Evolutionary conservation across 75 land plant genomes (phyloP).

Genomic region (Pinus tabuliformis): DNA sequence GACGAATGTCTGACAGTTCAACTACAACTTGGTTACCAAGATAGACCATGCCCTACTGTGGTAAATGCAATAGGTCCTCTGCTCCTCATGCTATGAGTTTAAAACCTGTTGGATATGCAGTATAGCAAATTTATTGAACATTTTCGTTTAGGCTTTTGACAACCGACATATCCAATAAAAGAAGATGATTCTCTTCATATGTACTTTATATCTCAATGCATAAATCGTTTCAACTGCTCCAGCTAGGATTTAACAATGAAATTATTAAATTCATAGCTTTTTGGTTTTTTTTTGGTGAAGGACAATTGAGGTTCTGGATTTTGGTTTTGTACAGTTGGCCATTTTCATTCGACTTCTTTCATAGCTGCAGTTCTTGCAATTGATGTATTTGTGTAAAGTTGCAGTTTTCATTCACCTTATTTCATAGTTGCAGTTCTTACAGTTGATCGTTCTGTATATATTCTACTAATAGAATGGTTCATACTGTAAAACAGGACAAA

Average conservation of each 20-base stretch:
- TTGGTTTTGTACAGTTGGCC: too few relatives aligned
- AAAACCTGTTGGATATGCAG: not conserved
- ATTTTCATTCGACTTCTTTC: too few relatives aligned
- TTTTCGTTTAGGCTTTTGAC: not conserved
- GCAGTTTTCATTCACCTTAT: too few relatives aligned
- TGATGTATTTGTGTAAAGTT: too few relatives aligned
- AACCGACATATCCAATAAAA: not conserved
- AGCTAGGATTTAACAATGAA: not conserved
- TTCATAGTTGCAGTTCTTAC: too few relatives aligned
- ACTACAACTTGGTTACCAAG: slow-evolving; percentile 20
- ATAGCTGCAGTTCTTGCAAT: too few relatives aligned
- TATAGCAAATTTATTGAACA: not conserved
- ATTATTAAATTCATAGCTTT: not conserved
- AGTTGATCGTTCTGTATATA: too few relatives aligned
- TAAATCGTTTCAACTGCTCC: not conserved
- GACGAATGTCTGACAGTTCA: slow-evolving; percentile 23
- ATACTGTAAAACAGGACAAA: not conserved
- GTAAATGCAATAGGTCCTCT: not conserved
- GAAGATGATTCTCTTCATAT: not conserved
- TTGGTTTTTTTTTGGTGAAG: not conserved
- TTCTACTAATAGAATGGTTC: too few relatives aligned
- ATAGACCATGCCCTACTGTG: slow-evolving; percentile 3
- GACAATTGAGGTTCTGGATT: too few relatives aligned
- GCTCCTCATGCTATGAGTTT: not conserved
- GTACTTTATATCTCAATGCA: not conserved